Conservation (phyloP, 768 basidiomycete species). For the Leccinum barrowsii region DNA sequence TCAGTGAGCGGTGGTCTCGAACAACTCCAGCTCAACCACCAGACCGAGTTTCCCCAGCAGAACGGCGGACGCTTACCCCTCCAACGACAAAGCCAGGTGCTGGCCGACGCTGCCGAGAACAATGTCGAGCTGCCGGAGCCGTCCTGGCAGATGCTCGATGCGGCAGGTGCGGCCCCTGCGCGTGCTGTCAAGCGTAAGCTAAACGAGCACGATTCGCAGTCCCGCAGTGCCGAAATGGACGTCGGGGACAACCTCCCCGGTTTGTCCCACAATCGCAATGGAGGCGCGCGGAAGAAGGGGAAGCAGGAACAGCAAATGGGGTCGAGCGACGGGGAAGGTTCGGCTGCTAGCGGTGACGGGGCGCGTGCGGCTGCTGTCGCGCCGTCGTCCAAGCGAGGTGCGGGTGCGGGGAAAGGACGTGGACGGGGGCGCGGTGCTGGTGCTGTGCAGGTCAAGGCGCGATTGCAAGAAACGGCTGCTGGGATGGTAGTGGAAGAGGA, state of each 20-base stretch:
- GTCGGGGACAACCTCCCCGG: conserved; percentile 13
- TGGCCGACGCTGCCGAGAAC: conserved; percentile 44
- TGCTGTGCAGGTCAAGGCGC: conserved; percentile 12
- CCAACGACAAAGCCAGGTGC: conserved; percentile 47
- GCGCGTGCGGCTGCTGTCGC: neutral
- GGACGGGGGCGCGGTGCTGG: conserved; percentile 21
- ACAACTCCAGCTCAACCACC: conserved; percentile 32
- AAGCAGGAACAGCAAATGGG: conserved; percentile 19
- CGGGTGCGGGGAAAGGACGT: conserved; percentile 18
- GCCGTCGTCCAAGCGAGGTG: conserved; percentile 16
- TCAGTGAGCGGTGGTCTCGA: conserved; percentile 32
- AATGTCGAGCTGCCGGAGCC: conserved; percentile 44
- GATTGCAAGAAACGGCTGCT: conserved; percentile 24
- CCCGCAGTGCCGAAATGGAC: conserved; percentile 27
- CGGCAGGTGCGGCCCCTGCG: conserved; percentile 19
- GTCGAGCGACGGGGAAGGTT: conserved; percentile 17
- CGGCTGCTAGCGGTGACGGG: conserved; percentile 10
- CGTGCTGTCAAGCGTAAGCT: conserved; percentile 39
- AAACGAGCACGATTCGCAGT: conserved; percentile 21
- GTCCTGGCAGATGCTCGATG: conserved; percentile 52
- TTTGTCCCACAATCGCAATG: neutral
- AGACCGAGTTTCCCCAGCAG: conserved; percentile 4
- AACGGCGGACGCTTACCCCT: conserved; percentile 27
- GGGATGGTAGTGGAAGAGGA: conserved; percentile 30
- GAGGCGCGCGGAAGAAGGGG: conserved; percentile 24